Evolutionary conservation across 345 rosid species (phyloP), one percentile per base, ranked within the genome.

Genomic region (Noccaea caerulescens): DNA sequence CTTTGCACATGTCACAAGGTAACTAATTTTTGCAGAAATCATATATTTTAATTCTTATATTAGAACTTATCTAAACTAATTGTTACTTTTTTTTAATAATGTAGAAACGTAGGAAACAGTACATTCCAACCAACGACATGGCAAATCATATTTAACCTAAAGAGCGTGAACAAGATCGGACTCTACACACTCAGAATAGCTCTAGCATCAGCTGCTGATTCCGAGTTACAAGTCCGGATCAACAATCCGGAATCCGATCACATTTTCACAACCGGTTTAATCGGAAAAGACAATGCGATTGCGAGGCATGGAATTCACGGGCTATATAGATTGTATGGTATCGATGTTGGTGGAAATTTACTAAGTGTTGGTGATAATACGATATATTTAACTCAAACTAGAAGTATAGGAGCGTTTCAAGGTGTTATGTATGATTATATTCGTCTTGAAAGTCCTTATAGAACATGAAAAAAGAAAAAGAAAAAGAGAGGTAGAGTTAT

Each of bases 281-380:
- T 88, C 0, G 97, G 98, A 11, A 80, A 57, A 44, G 98, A 86
- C 63, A 94, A 89, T 65, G 96, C 92, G 0, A 85, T 91, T 3
- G 93, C 98, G 0, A 83, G 98, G 62, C 98, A 87, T 80, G 98
- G 98, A 7, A 92, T 91, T 9, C 93, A 87, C 52, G 99, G 93
- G 10, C 55, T 91, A 70, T 88, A 88, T 74, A 76, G 88, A 82
- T 75, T 92, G 55, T 89, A 76, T 33, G 82, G 81, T 75, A 79
- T 87, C 18, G n/a, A 64, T 0, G 80, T 89, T 6, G 76, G 79
- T n/a, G 68, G 84, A 61, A 13, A 56, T 33, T 63, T 18, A 36
- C 86, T 91, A 57, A 51, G 2, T 0, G 20, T 18, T 10, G 88
- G 92, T 60, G 81, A 56, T 5, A 91, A 89, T 75, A 77, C 66